Base-by-base conservation (phyloP, 176 grass and related monocot genomes). In the Chrysopogon serrulatus region DNA sequence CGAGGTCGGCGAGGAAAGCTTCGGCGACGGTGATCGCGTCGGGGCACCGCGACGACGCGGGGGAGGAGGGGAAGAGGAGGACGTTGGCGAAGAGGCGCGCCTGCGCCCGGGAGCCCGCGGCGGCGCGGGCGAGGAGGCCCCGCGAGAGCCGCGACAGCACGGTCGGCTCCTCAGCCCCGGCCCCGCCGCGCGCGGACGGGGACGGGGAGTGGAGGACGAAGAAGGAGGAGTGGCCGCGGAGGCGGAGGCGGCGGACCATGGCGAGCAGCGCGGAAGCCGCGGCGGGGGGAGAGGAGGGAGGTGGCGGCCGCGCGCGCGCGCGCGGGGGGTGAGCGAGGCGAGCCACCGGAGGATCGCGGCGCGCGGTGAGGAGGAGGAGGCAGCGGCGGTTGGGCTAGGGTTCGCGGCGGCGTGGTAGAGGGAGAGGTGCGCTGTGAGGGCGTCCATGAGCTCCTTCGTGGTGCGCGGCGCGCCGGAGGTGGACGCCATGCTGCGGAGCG, bases 381-480 rank as follows among this genome's bases (percentile, higher is more conserved):
- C 0, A 31, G 57, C 0, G 15, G 34, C 0, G 17, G 67, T 0
- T 17, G 85, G 62, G 77, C 73, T 90, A 53, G 90, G 76, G 79
- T 53, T 82, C 14, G 88, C 68, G 54, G 90, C 68, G 67, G 89
- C 69, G 85, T 95, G 91, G 91, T 93, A 98, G 77, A 98, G 91
- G 73, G 93, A 90, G 87, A 98, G 91, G 85, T 98, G 96, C 8
- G 92, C 82, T 10, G 93, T 98, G 77, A 98, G 93, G 56, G 93
- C 92, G 54, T 98, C 91, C 43, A 92, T 76, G 82, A 87, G 79
- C 76, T 85, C 90, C 34, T 81, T 92, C 70, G 74, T 27, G 68
- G 86, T 88, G 74, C 65, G 71, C 68, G 69, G 83, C 77, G 83
- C 80, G 23, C 48, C 86, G 87, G 62, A 45, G 79, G 83, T 61